A percentile compares a stretch with the other conserved stretches of the same genome.
Evolutionary conservation across 169 alveolate genomes (phyloP).

Genomic region (Plasmodium malariae): DNA sequence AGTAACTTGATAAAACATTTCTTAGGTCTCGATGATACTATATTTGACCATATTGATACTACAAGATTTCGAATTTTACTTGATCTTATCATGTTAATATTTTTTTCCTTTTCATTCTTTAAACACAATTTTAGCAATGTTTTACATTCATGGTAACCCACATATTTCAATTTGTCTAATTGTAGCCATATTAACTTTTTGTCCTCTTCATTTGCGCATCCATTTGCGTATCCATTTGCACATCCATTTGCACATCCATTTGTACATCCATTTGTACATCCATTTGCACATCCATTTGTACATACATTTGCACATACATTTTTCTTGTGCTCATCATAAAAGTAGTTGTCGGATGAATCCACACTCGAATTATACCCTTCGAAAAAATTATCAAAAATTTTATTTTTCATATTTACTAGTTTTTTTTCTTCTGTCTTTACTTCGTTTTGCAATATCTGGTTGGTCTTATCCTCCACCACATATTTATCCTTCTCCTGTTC

Average conservation of each 20-base stretch:
- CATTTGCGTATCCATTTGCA: not conserved
- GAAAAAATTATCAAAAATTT: slow-evolving; percentile 34
- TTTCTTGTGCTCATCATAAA: not conserved
- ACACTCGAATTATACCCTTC: slow-evolving; percentile 37
- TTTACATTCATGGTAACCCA: slow-evolving; percentile 60
- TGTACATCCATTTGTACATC: too few species aligned
- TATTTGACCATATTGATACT: slow-evolving; percentile 53
- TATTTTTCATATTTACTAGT: not conserved
- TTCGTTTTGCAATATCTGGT: not conserved
- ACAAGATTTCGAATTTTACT: slow-evolving; percentile 40
- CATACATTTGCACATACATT: too few species aligned
- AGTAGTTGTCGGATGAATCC: slow-evolving; percentile 39
- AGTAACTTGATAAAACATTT: slow-evolving; percentile 37
- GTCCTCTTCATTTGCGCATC: not conserved
- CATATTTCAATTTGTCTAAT: slow-evolving; percentile 23
- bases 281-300: too few species aligned
- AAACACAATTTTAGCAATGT: slow-evolving; percentile 46
- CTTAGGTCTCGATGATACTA: slow-evolving; percentile 47
- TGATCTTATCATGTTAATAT: slow-evolving; percentile 1
- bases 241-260: too few species aligned
- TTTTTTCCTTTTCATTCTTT: slow-evolving; percentile 41
- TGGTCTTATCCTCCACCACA: not conserved
- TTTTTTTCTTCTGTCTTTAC: not conserved
- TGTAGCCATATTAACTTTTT: slow-evolving; percentile 12
- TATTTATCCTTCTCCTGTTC: too few species aligned